Evolutionary conservation across 2,329 filamentous ascomycete genomes (phyloP).

Genomic region (Colletotrichum tamarilloi): DNA sequence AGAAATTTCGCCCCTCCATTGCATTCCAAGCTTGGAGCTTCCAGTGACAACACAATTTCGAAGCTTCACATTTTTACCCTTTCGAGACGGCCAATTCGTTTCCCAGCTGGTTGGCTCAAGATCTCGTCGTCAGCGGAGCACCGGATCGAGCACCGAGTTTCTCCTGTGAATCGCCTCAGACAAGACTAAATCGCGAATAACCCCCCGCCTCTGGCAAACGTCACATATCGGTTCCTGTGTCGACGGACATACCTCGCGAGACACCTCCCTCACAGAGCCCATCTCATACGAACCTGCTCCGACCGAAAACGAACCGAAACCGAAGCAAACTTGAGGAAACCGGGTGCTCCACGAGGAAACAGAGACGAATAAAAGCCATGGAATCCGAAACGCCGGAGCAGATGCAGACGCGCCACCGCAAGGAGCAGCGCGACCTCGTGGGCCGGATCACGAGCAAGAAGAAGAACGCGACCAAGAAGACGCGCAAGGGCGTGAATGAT

Average conservation of each 20-base stretch:
- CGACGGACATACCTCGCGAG: neutral
- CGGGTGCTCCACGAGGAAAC: too few species aligned
- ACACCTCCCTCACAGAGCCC: too few species aligned
- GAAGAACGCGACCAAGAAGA: conserved; percentile 94
- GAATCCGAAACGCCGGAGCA: conserved; percentile 74
- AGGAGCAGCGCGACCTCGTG: conserved; percentile 89
- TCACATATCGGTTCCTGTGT: neutral
- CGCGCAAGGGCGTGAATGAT: conserved; percentile 77
- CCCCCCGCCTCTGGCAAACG: too few species aligned
- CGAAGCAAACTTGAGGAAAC: too few species aligned
- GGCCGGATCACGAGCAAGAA: conserved; percentile 92
- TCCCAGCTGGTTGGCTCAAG: neutral
- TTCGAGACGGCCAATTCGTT: neutral
- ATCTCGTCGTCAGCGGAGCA: neutral
- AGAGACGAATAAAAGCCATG: conserved; percentile 37
- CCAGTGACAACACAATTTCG: neutral
- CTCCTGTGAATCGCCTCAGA: neutral
- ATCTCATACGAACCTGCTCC: too few species aligned
- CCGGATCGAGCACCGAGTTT: neutral
- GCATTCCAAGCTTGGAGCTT: conserved; percentile 13
- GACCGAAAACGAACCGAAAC: neutral
- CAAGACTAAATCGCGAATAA: neutral
- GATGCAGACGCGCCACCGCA: conserved; percentile 82
- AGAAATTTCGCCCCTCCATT: conserved; percentile 34
- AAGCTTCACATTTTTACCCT: neutral